These are phyloP conservation scores for Jimgerdemannia lactiflua DNA, from an alignment of 192 early-diverging fungal genomes.

Conservation along the genomic window DNA sequence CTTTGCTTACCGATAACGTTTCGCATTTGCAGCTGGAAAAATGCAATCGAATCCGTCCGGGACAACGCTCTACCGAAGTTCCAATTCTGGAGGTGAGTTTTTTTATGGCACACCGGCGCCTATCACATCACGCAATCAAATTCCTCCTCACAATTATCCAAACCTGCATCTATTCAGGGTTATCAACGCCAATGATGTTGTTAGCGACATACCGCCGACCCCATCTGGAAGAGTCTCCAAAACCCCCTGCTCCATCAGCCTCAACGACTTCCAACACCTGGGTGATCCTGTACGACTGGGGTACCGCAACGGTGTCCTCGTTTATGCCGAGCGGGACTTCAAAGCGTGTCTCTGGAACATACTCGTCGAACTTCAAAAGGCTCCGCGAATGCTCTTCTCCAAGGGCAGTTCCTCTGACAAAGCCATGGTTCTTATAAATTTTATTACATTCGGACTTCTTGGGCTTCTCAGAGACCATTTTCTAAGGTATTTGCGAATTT, in stretches of 20 bases:
- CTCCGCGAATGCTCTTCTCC: not conserved
- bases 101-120: not conserved
- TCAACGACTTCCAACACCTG: not conserved
- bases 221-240: not conserved
- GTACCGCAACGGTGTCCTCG: not conserved
- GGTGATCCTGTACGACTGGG: not conserved
- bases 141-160: not conserved
- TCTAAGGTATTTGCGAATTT: not conserved
- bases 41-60: not conserved
- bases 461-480: not conserved
- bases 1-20: not conserved
- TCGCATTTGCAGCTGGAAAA: not conserved
- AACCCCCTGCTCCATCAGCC: not conserved
- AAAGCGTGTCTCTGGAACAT: not conserved
- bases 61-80: not conserved
- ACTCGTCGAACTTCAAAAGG: not conserved
- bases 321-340: not conserved
- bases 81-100: not conserved
- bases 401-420: not conserved
- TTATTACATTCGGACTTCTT: not conserved
- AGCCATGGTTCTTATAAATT: not conserved
- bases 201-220: not conserved
- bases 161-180: not conserved
- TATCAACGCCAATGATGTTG: not conserved
- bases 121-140: not conserved